Conservation (phyloP, 2,329 filamentous ascomycete species). For the Mollisiaceae sp. region DNA sequence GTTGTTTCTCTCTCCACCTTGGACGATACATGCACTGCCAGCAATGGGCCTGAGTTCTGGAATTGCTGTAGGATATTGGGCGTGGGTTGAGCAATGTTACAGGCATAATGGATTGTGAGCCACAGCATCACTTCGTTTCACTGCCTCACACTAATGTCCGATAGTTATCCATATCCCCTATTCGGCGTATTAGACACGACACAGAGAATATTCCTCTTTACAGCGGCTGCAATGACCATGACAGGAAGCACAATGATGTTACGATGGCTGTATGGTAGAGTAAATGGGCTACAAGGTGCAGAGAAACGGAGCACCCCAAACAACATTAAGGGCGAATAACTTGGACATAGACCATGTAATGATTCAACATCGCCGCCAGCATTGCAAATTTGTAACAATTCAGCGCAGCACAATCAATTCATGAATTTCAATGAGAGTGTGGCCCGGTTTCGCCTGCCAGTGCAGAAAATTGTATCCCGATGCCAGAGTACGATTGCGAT, state of each 20-base stretch:
- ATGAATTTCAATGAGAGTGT: neutral
- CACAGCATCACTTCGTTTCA: neutral
- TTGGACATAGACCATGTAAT: slow-evolving; percentile 1
- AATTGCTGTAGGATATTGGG: slow-evolving; percentile 73
- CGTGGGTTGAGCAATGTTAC: slow-evolving; percentile 77
- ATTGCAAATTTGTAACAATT: neutral
- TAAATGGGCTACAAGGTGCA: slow-evolving; percentile 62
- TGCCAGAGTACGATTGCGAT: too few relatives aligned
- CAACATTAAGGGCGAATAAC: slow-evolving; percentile 38
- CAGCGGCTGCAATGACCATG: slow-evolving; percentile 72
- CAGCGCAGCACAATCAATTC: neutral
- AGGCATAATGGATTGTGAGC: slow-evolving; percentile 67
- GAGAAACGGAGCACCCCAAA: slow-evolving; percentile 39
- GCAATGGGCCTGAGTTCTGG: slow-evolving; percentile 61
- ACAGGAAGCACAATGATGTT: slow-evolving; percentile 70
- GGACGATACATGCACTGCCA: slow-evolving; percentile 66
- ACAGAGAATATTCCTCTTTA: slow-evolving; percentile 73
- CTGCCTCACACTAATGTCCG: neutral
- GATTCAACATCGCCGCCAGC: neutral
- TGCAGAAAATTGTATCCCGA: too few relatives aligned
- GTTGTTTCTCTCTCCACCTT: slow-evolving; percentile 73
- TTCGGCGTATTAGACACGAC: slow-evolving; percentile 70
- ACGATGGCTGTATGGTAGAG: slow-evolving; percentile 70
- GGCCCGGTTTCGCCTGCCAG: too few relatives aligned
- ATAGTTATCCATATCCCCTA: slow-evolving; percentile 84